Evolutionary conservation across 2,329 filamentous ascomycete genomes (phyloP).

Genomic region (Leptographium galeiforme): DNA sequence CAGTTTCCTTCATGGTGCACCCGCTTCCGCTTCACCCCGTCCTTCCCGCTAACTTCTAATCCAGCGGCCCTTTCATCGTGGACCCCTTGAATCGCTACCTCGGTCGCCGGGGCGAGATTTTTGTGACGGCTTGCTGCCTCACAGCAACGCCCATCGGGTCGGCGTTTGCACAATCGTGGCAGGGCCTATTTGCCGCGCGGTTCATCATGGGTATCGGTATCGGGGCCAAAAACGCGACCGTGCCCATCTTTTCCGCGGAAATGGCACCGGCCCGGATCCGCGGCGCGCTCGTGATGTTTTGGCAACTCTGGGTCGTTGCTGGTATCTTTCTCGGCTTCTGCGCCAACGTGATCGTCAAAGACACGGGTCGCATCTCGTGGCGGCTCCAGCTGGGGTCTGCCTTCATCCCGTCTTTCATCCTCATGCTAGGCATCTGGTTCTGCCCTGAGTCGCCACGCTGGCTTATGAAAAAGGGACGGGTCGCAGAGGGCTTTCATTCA

Average conservation of each 20-base stretch:
- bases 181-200: constrained; percentile 55
- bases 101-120: constrained; percentile 49
- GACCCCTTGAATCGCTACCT: constrained; percentile 36
- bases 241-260: constrained; percentile 66
- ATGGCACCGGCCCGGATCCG: constrained; percentile 55
- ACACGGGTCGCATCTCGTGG: constrained; percentile 44
- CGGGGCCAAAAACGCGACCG: constrained; percentile 51
- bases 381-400: constrained; percentile 51
- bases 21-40: constrained; percentile 48
- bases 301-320: constrained; percentile 29
- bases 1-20: constrained; percentile 16
- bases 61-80: constrained; percentile 19
- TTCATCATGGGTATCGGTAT: constrained; percentile 66
- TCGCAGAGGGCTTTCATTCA: constrained; percentile 44
- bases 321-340: constrained; percentile 5
- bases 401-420: constrained; percentile 44
- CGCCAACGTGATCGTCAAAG: constrained; percentile 50
- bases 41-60: constrained; percentile 16
- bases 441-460: constrained; percentile 54
- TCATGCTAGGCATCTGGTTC: constrained; percentile 46
- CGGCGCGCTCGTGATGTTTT: constrained; percentile 72
- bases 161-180: constrained; percentile 59
- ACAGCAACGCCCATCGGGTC: constrained; percentile 53
- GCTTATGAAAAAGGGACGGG: constrained; percentile 52
- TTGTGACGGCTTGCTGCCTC: constrained; percentile 60